Percentiles rank a stretch among this genome's conserved stretches.
These are phyloP conservation scores for Pythium phragmitis DNA, from an alignment of 352 stramenopile species.

Conservation along the genomic window DNA sequence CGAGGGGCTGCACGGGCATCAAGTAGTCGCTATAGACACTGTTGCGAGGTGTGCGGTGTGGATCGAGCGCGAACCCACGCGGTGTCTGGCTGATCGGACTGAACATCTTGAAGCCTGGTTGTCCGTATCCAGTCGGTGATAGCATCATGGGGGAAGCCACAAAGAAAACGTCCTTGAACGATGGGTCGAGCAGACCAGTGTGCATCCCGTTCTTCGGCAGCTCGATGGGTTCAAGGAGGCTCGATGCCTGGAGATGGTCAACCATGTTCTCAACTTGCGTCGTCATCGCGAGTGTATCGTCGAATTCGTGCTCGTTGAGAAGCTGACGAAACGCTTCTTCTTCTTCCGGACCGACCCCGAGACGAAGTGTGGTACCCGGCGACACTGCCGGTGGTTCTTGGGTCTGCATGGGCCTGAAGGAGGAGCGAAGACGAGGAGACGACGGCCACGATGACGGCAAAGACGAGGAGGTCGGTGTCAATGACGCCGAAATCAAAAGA, in stretches of 20 bases:
- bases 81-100: slow-evolving; percentile 5
- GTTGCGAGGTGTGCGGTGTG: slow-evolving; percentile 24
- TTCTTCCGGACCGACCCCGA: slow-evolving; percentile 30
- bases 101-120: slow-evolving; percentile 12
- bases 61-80: slow-evolving; percentile 3
- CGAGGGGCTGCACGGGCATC: slow-evolving; percentile 23
- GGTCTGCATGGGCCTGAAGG: slow-evolving; percentile 7
- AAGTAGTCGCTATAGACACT: slow-evolving; percentile 15
- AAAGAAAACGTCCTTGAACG: slow-evolving; percentile 33
- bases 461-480: not conserved
- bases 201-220: slow-evolving; percentile 10
- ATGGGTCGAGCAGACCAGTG: slow-evolving; percentile 1
- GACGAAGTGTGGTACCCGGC: slow-evolving; percentile 9
- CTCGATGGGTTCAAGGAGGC: slow-evolving; percentile 20
- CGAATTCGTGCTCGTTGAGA: slow-evolving; percentile 46
- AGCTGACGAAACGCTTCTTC: slow-evolving; percentile 51
- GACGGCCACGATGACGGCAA: slow-evolving; percentile 7
- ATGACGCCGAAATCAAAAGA: slow-evolving; percentile 20
- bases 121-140: slow-evolving; percentile 12
- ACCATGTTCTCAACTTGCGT: slow-evolving; percentile 17
- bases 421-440: slow-evolving; percentile 12
- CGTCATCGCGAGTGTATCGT: slow-evolving; percentile 27
- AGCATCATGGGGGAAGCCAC: slow-evolving; percentile 23
- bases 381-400: slow-evolving; percentile 7
- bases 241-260: slow-evolving; percentile 11